A percentile compares a stretch with the other conserved stretches of the same genome.
phyloP scores from a whole-genome alignment of 1,139 yeast species.

The Nadsonia starkeyi-henricii region DNA sequence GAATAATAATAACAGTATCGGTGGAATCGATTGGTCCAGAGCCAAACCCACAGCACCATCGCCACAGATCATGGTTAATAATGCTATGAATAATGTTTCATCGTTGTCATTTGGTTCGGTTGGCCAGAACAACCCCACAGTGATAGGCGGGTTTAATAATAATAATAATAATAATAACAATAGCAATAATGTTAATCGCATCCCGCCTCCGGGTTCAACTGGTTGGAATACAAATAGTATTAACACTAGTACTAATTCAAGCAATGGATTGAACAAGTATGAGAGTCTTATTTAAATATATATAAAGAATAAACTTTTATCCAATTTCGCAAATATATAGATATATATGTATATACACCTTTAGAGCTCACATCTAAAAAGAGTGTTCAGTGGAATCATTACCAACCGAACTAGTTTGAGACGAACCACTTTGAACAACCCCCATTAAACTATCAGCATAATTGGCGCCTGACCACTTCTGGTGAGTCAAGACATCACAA shows the following conservation, averaged over 20 bases:
- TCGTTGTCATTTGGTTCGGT: neutral
- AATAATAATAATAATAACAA: neutral
- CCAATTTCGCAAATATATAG: too few relatives aligned
- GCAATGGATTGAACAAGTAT: neutral
- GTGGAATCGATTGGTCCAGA: neutral
- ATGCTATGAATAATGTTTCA: neutral
- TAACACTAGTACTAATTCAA: neutral
- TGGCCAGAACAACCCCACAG: neutral
- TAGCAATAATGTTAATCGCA: neutral
- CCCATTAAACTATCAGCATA: slow-evolving; percentile 34
- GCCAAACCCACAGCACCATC: neutral
- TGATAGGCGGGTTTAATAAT: neutral
- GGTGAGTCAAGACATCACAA: slow-evolving; percentile 44
- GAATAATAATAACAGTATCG: neutral
- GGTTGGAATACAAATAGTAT: neutral
- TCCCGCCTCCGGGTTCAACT: neutral
- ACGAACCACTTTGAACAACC: slow-evolving; percentile 33
- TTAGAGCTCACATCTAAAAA: slow-evolving; percentile 9
- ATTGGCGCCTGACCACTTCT: slow-evolving; percentile 47
- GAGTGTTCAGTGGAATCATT: slow-evolving; percentile 33
- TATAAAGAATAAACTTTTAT: too few relatives aligned
- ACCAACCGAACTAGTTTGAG: slow-evolving; percentile 34
- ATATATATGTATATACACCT: too few relatives aligned
- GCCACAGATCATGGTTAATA: neutral
- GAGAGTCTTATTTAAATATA: neutral